Evolutionary conservation across 2,329 filamentous ascomycete genomes (phyloP), one percentile per base, ranked within the genome.

Genomic region (Rutstroemia sydowiana): DNA sequence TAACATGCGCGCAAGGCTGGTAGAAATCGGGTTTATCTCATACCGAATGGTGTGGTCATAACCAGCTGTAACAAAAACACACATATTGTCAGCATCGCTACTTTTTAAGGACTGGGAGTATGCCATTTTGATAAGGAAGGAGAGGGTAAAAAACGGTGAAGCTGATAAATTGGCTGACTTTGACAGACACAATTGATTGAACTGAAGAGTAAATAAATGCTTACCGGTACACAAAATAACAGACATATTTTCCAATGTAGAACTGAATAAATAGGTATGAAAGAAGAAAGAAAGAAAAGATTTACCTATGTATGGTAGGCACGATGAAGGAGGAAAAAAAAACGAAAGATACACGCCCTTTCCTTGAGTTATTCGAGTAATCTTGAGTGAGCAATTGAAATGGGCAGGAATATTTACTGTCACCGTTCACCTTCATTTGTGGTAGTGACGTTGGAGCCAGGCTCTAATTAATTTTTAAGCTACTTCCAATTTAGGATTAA

Each of bases 21-120:
- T 23, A 18, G 43, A 3, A 11, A 37, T 34, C 16, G 31, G 7
- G 9, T 36, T 20, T 26, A 16, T 45, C 51, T n/a, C n/a, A 18
- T 73, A 86, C 84, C 84, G 76, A 58, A 88, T 88, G 28, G 84
- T 88, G 69, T 87, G 84, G 68, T 87, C 84, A 69, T 87, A 87
- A 57, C 84, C 84, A 65, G 84, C 84, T 80, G 66, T 57, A 56
- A 57, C 59, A 56, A 61, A 56, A 48, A 59, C 9, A 54, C 28
- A 51, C 54, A 57, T 55, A 51, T 51, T 37, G 34, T 55, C 39
- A 53, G 63, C 66, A 51, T 66, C 8, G 18, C 7, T 8, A 8
- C n/a, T 44, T 13, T 48, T 14, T 21, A 26, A 31, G 16, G 14
- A 3, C 13, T 31, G 16, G 5, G 31, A 23, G n/a, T 45, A 42